phyloP scores from a whole-genome alignment of 345 rosid species.

The Noccaea caerulescens region DNA sequence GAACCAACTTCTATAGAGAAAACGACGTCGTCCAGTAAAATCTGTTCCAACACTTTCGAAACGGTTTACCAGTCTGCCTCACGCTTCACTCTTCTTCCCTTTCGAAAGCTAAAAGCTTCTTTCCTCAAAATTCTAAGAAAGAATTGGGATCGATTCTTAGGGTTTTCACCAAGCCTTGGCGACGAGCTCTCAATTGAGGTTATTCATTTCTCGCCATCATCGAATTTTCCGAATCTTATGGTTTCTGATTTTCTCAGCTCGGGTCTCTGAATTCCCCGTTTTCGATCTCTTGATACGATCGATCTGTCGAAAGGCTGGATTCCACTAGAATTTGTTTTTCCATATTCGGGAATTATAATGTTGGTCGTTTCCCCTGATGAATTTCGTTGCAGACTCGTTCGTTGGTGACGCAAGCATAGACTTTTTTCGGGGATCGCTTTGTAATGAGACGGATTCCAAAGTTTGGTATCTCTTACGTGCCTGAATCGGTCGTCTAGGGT shows the following conservation, averaged over 20 bases:
- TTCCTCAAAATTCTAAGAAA: too few species aligned
- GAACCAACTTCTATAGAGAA: too few species aligned
- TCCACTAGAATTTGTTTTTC: neutral
- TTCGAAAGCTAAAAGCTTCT: neutral
- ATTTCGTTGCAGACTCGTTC: conserved; percentile 28
- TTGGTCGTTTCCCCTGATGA: neutral
- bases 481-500: conserved; percentile 16
- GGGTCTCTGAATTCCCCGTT: conserved; percentile 13
- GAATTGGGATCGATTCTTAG: conserved; percentile 30
- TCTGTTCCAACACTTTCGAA: neutral
- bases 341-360: neutral
- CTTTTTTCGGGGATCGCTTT: conserved; percentile 4
- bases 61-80: conserved; percentile 24
- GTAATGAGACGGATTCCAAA: conserved; percentile 27
- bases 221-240: neutral
- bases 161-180: conserved; percentile 26
- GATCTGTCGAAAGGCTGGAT: conserved; percentile 9
- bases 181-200: conserved; percentile 28
- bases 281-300: conserved; percentile 10
- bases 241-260: neutral
- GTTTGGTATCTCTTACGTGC: conserved; percentile 6
- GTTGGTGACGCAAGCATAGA: conserved; percentile 2
- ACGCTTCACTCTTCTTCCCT: conserved; percentile 23
- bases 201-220: neutral
- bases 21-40: conserved; percentile 20